These are phyloP conservation scores for Pseudogymnoascus sp. DNA, from an alignment of 2,329 filamentous ascomycete genomes.

Conservation along the genomic window DNA sequence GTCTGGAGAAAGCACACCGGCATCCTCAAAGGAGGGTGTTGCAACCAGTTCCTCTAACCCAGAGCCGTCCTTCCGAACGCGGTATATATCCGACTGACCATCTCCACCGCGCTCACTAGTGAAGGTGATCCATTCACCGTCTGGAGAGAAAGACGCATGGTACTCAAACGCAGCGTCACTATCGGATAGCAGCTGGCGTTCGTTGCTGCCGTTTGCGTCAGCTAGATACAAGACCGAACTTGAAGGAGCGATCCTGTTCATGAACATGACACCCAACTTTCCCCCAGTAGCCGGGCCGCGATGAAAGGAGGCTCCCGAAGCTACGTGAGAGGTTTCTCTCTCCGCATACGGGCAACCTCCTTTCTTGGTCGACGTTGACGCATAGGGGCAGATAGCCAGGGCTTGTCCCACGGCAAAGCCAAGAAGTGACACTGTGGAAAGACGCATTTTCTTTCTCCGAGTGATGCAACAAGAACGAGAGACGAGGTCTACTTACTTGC, in stretches of 20 bases:
- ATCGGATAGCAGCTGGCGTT: slow-evolving; percentile 29
- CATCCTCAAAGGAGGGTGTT: slow-evolving; percentile 34
- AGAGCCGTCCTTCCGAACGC: slow-evolving; percentile 31
- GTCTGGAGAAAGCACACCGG: slow-evolving; percentile 33
- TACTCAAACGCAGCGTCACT: slow-evolving; percentile 32
- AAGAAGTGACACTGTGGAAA: not conserved
- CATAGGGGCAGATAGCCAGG: not conserved
- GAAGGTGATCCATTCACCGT: slow-evolving; percentile 36
- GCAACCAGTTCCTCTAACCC: slow-evolving; percentile 30
- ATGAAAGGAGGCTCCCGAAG: not conserved
- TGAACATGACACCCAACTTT: slow-evolving; percentile 22
- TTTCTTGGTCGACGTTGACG: not conserved
- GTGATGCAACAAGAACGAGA: not conserved
- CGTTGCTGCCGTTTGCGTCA: slow-evolving; percentile 35
- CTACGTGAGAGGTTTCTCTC: not conserved
- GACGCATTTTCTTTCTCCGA: slow-evolving; percentile 10
- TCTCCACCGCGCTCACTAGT: slow-evolving; percentile 35
- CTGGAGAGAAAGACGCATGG: slow-evolving; percentile 34
- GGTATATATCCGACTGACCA: slow-evolving; percentile 37
- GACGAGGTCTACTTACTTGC: not conserved
- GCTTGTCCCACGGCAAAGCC: not conserved
- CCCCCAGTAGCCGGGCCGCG: not conserved
- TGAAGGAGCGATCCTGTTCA: slow-evolving; percentile 34
- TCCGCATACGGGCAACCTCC: not conserved
- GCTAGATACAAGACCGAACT: slow-evolving; percentile 27